Evolutionary conservation across 371 early-diverging fungal genomes (phyloP), one percentile per base, ranked within the genome.

Genomic region (Rhizopus stolonifer): DNA sequence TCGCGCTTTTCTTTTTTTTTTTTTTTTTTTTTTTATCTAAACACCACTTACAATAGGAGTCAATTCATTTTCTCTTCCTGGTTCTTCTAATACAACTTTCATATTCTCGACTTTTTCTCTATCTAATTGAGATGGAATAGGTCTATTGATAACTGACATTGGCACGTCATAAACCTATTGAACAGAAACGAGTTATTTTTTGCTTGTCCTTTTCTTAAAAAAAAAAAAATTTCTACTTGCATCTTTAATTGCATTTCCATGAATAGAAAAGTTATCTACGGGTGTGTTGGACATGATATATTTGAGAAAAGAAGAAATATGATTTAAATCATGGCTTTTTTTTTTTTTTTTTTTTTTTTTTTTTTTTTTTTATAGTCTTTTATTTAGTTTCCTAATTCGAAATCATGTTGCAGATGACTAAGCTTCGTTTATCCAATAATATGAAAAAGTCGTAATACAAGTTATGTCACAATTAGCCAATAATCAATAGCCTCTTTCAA

Each of bases 201-300:
- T 36, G 38, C 44, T 50, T 36, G 36, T n/a, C 11, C 4, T 1
- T 17, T 3, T 23, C 11, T 49, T 23, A 9, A 32, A 21, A 34
- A 33, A 8, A 10, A 26, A n/a, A 31, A 26, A 21, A 39, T 3
- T 31, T 18, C 11, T 2, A 2, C 17, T 32, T 47, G 69, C 74
- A 39, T 70, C 67, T 55, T 60, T 55, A 9, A 74, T 32, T 2
- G 66, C 17, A 21, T 70, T 61, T 18, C 74, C 74, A 47, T 74
- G 74, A 32, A 74, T 70, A 5, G 74, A 74, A 47, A 61, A 74
- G 24, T 74, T 74, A 44, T 74, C 74, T 7, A 68, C 61, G 11
- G 19, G 19, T 45, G 21, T 48, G 43, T 17, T 39, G 3, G 49
- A 33, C 61, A 61, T 61, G 10, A 17, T 51, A 31, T 49, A 32